A percentile compares a stretch with the other conserved stretches of the same genome.
phyloP scores from a whole-genome alignment of 768 basidiomycete genomes.

The Favolaschia claudopus region DNA sequence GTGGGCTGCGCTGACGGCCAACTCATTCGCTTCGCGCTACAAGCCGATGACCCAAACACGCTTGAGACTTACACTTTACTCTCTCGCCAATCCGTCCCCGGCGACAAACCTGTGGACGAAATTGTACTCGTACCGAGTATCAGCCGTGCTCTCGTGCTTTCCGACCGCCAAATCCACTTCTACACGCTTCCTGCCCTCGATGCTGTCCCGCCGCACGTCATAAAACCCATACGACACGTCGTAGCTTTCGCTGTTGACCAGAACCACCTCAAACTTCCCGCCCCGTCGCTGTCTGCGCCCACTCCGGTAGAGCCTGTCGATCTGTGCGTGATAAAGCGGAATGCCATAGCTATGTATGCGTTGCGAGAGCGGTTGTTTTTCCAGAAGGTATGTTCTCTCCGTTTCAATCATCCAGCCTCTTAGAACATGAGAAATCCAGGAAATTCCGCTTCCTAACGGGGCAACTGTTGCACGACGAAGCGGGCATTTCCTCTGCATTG shows the following conservation, averaged over 20 bases:
- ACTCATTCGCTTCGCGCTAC: constrained; percentile 79
- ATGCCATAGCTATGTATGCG: constrained; percentile 66
- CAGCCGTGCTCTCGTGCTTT: constrained; percentile 75
- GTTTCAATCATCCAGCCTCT: not conserved
- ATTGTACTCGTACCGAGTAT: constrained; percentile 83
- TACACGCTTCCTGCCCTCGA: constrained; percentile 85
- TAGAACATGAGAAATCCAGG: too few species aligned
- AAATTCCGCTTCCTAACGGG: constrained; percentile 72
- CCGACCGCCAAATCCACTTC: constrained; percentile 77
- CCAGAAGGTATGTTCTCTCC: constrained; percentile 53
- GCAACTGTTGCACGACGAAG: constrained; percentile 67
- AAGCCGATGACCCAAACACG: constrained; percentile 61
- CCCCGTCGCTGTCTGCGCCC: constrained; percentile 48
- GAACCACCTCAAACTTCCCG: constrained; percentile 62
- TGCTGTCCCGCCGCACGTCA: constrained; percentile 60
- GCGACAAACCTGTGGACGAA: constrained; percentile 77
- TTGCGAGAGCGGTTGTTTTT: constrained; percentile 71
- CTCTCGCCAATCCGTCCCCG: constrained; percentile 74
- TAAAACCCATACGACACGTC: constrained; percentile 84
- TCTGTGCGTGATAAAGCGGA: constrained; percentile 77
- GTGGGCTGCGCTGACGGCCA: constrained; percentile 88
- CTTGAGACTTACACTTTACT: constrained; percentile 70
- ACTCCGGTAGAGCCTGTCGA: constrained; percentile 61
- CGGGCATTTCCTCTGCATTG: constrained; percentile 73
- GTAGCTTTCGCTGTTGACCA: constrained; percentile 86